A percentile compares a stretch with the other conserved stretches of the same genome.
phyloP scores from a whole-genome alignment of 352 stramenopile genomes.

The Phytopythium kandeliae region DNA sequence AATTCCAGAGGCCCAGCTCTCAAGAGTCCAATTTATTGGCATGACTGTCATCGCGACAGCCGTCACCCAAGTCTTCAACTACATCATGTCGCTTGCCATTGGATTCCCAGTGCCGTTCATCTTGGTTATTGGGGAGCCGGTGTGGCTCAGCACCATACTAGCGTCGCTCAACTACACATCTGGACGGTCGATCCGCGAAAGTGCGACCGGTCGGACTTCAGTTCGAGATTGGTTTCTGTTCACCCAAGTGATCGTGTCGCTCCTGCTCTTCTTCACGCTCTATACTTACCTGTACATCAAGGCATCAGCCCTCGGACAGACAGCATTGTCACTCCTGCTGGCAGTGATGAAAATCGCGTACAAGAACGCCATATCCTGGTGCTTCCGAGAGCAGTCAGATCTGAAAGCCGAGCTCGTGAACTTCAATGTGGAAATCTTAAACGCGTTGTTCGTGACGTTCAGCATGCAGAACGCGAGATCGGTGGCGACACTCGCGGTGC shows the following conservation, averaged over 20 bases:
- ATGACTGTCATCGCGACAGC: constrained; percentile 5
- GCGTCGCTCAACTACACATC: constrained; percentile 4
- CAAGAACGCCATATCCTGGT: constrained; percentile 32
- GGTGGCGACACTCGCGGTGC: constrained; percentile 14
- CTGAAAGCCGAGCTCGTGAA: constrained; percentile 26
- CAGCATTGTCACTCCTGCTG: constrained; percentile 16
- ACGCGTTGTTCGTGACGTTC: constrained; percentile 30
- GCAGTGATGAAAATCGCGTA: constrained; percentile 24
- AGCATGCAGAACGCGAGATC: constrained; percentile 36
- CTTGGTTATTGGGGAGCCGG: constrained; percentile 7
- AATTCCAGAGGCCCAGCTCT: constrained; percentile 9
- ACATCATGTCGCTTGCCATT: constrained; percentile 4
- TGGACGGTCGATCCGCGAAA: background rate
- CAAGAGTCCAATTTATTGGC: constrained; percentile 1
- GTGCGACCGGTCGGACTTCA: constrained; percentile 1
- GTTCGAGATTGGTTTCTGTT: constrained; percentile 3
- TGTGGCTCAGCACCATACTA: constrained; percentile 10
- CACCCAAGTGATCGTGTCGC: constrained; percentile 3
- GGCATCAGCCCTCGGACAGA: constrained; percentile 6
- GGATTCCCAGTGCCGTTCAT: constrained; percentile 16
- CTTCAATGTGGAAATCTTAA: constrained; percentile 28
- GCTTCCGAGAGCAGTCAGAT: constrained; percentile 19
- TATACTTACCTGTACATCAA: constrained; percentile 17
- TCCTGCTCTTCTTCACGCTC: constrained; percentile 15
- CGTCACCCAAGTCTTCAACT: constrained; percentile 1